Evolutionary conservation across 2,329 filamentous ascomycete genomes (phyloP), one percentile per base, ranked within the genome.

Genomic region (Fusarium redolens): DNA sequence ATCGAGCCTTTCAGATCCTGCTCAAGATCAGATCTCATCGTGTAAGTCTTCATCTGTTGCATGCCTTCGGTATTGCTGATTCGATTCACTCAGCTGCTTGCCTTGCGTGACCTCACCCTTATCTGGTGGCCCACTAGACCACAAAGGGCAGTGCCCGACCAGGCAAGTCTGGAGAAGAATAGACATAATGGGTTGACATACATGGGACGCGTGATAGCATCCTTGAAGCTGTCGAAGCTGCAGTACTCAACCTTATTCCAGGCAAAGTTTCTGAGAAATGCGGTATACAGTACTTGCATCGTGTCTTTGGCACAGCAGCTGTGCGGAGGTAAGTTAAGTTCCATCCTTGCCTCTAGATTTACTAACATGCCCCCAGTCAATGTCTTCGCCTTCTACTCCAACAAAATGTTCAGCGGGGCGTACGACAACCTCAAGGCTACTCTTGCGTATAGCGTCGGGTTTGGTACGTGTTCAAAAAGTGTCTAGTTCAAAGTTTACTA

Each of bases 231-330:
- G 2, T 56, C 38, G 2, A 18, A 14, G 30, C 3, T 9, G 4
- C 40, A 56, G 30, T 56, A 56, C 25, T 43, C 30, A 4, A 56
- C 54, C 1, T 30, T 56, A 7, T 56, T 44, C n/a, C 14, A 18
- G 6, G n/a, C 11, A 28, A n/a, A 5, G 5, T 25, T 30, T 8
- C 13, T 56, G 14, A 56, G 30, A 20, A 56, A 56, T 25, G 52
- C 52, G 1, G 38, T 56, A 3, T 44, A 18, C n/a, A 56, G 54
- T 7, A 56, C 54, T 22, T 56, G 54, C 15, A 44, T 44, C 4
- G 54, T 56, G 4, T 35, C 54, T 2, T 25, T 56, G n/a, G 54
- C 54, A 17, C 54, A 56, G 4, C 54, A 56, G 30, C 54, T 56
- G 2, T 56, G 54, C 15, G 52, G 52, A 4, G 37, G 52, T 43